These are phyloP conservation scores for Zalaria obscura DNA, from an alignment of 2,329 filamentous ascomycete genomes.

Conservation along the genomic window DNA sequence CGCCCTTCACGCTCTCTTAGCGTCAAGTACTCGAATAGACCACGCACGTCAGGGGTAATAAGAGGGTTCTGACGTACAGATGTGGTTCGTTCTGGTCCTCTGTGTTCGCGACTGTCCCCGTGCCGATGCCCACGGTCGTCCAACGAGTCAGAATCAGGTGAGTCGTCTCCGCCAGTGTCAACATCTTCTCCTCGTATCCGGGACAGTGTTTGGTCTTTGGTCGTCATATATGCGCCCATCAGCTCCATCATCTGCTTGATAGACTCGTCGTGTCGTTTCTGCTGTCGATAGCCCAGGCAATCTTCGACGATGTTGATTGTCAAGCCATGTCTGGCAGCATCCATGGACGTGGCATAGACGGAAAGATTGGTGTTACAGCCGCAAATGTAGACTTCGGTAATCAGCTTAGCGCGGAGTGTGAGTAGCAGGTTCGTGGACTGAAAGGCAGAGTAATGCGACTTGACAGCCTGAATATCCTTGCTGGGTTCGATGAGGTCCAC, in stretches of 20 bases:
- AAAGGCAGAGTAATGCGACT: constrained; percentile 82
- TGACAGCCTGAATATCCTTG: constrained; percentile 43
- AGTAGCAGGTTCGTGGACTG: constrained; percentile 58
- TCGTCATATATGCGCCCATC: constrained; percentile 55
- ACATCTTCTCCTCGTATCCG: constrained; percentile 4
- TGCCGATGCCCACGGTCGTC: background rate
- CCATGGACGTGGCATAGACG: constrained; percentile 80
- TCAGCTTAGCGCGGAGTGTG: constrained; percentile 67
- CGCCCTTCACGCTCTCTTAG: background rate
- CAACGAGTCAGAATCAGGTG: constrained; percentile 1
- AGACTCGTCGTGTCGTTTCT: constrained; percentile 54
- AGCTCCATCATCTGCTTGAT: constrained; percentile 57
- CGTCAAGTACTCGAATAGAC: background rate
- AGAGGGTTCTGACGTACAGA: constrained; percentile 3
- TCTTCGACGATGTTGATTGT: constrained; percentile 78
- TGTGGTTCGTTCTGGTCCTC: background rate
- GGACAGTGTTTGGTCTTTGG: constrained; percentile 40
- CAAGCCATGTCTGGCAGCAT: constrained; percentile 78
- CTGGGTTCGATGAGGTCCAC: constrained; percentile 34
- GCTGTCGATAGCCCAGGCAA: constrained; percentile 68
- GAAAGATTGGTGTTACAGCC: constrained; percentile 78
- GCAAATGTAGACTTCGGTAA: constrained; percentile 81
- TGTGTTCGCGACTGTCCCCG: no score
- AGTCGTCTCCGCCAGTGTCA: constrained; percentile 3
- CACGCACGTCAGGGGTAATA: background rate